Evolutionary conservation across 768 basidiomycete genomes (phyloP).

Genomic region (Lentinula raphanica): DNA sequence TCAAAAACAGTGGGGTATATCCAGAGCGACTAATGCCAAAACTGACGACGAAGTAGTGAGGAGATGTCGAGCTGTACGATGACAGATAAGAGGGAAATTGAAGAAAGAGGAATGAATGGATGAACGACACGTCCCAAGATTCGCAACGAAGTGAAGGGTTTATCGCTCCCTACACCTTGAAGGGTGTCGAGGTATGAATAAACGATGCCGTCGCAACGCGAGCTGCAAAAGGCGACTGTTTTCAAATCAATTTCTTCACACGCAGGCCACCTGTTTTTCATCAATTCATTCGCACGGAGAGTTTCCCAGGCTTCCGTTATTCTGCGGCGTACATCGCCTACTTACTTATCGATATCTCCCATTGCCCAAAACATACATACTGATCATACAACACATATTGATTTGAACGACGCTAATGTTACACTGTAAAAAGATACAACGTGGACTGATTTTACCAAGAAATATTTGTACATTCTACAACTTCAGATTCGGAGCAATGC

Average conservation of each 20-base stretch:
- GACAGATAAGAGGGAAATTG: not conserved
- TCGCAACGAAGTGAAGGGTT: constrained; percentile 2
- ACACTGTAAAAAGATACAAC: not conserved
- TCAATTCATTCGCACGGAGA: not conserved
- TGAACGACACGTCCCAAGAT: constrained; percentile 8
- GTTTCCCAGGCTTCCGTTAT: too few relatives aligned
- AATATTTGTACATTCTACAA: not conserved
- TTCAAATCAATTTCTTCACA: not conserved
- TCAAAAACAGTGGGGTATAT: constrained; percentile 3
- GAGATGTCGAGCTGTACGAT: constrained; percentile 4
- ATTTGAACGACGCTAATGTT: not conserved
- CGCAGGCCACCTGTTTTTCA: not conserved
- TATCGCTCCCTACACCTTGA: constrained; percentile 2
- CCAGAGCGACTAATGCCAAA: not conserved
- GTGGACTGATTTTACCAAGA: not conserved
- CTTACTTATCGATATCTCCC: too few relatives aligned
- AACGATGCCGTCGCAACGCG: constrained; percentile 7
- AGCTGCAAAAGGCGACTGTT: constrained; percentile 2
- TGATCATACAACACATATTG: not conserved
- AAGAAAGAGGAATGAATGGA: constrained; percentile 7
- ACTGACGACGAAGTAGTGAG: not conserved
- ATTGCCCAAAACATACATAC: too few relatives aligned
- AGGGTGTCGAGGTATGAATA: not conserved
- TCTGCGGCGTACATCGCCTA: too few relatives aligned
- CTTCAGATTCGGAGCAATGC: constrained; percentile 12